Conservation (phyloP, 345 rosid species). For the Eucalyptus virginea region DNA sequence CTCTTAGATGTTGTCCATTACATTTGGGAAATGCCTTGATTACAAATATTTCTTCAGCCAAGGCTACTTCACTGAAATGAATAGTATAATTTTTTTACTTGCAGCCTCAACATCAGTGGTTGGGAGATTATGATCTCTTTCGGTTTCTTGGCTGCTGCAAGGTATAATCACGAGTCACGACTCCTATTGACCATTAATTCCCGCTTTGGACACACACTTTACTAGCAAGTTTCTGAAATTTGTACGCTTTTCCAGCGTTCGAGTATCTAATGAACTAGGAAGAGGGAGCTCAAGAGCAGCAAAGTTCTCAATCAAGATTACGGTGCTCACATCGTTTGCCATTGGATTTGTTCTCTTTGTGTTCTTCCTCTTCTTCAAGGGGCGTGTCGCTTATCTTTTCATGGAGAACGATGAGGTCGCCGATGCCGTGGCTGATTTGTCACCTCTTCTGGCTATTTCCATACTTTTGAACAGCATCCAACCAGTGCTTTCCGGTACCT, state of each 20-base stretch:
- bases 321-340: constrained; percentile 27
- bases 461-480: constrained; percentile 15
- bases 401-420: constrained; percentile 41
- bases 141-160: constrained; percentile 69
- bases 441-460: constrained; percentile 49
- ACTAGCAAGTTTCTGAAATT: neutral
- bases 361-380: constrained; percentile 34
- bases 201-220: neutral
- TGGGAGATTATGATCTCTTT: constrained; percentile 78
- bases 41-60: neutral
- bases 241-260: constrained; percentile 24
- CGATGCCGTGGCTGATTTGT: constrained; percentile 43
- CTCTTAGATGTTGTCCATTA: neutral
- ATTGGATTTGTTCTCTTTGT: constrained; percentile 40
- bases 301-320: constrained; percentile 32
- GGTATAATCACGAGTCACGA: constrained; percentile 9
- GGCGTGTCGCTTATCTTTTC: constrained; percentile 46
- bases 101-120: constrained; percentile 64
- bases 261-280: constrained; percentile 83
- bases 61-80: neutral
- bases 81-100: neutral
- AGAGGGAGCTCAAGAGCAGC: constrained; percentile 31
- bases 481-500: constrained; percentile 69
- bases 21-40: neutral
- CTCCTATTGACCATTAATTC: neutral